Base-by-base conservation (phyloP, 2,329 filamentous ascomycete genomes). In the Ascochyta pisi region DNA sequence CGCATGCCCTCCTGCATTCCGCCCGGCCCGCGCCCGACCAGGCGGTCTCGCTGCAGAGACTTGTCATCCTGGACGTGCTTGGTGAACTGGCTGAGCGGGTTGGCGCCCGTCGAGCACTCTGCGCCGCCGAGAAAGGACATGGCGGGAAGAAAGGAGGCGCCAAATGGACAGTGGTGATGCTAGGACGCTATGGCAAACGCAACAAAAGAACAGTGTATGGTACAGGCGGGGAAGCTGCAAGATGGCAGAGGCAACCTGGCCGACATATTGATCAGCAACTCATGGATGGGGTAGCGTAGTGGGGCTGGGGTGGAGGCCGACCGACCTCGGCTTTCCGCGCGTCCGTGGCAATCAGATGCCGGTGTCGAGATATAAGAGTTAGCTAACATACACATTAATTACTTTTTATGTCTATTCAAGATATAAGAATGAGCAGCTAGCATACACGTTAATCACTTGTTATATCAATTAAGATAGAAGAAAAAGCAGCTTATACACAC, bases 11-110 rank as follows among this genome's bases (percentile, higher is more conserved):
- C 89, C 69, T 90, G 83, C 69, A 89, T 81, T 7, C 85, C 88
- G 39, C 84, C 86, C 0, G 90, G 89, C 0, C 87, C 88, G 63
- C 89, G 83, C 60, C 91, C 91, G 57, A 91, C 88, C 59, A 98
- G 82, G 57, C 95, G 87, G 77, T 99, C 95, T 70, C 93, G 85
- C 79, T 98, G 95, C 54, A 98, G 82, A 54, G 91, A 95, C 79
- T 93, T 96, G 81, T 99, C 95, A 83, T 96, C 92, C 73, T 96
- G 91, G 54, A 95, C 91, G 77, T 97, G 93, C 79, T 99, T 99
- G 63, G 93, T 92, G 77, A 99, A 96, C 82, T 98, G 95, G 74
- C 91, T 94, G 70, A 99, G 87, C 54, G 96, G 95, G 78, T 99
- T 99, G 72, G 89, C 92, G 63, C 91, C 92, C 60, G 95, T 96